A percentile compares a stretch with the other conserved stretches of the same genome.
phyloP scores from a whole-genome alignment of 208 protist genomes.

The Leishmania gerbilli region DNA sequence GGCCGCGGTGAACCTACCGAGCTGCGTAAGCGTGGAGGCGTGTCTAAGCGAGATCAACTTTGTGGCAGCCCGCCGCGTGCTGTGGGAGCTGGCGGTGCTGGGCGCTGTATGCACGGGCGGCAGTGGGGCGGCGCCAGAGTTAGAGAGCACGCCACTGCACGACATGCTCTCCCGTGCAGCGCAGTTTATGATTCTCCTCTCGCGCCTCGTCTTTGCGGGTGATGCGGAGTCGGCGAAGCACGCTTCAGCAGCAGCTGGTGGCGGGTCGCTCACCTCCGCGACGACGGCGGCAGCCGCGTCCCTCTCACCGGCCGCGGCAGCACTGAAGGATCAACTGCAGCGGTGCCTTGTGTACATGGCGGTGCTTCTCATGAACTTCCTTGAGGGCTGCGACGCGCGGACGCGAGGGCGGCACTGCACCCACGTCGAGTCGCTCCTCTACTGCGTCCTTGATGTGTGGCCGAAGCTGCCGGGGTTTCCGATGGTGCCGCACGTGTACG shows the following conservation, averaged over 20 bases:
- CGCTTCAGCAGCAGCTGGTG: background rate
- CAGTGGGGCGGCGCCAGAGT: slow-evolving; percentile 7
- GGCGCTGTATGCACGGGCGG: slow-evolving; percentile 18
- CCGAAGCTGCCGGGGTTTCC: slow-evolving; percentile 35
- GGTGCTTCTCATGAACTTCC: slow-evolving; percentile 35
- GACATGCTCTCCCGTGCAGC: slow-evolving; percentile 24
- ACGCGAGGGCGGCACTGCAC: slow-evolving; percentile 19
- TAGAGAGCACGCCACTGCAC: slow-evolving; percentile 4
- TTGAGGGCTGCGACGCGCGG: slow-evolving; percentile 29
- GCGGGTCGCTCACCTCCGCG: background rate
- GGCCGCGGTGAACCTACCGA: slow-evolving; percentile 9
- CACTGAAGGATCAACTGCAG: slow-evolving; percentile 26
- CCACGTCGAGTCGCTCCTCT: slow-evolving; percentile 36
- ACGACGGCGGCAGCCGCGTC: slow-evolving; percentile 1
- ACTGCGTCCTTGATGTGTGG: slow-evolving; percentile 46
- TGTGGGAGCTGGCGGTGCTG: slow-evolving; percentile 35
- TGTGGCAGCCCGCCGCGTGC: slow-evolving; percentile 15
- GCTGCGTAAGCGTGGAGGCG: slow-evolving; percentile 9
- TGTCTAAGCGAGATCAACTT: slow-evolving; percentile 19
- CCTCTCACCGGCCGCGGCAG: slow-evolving; percentile 13
- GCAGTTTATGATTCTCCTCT: slow-evolving; percentile 33
- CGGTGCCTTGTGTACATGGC: slow-evolving; percentile 37
- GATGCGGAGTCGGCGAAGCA: background rate
- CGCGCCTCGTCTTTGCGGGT: slow-evolving; percentile 22
- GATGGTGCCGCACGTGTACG: slow-evolving; percentile 35